phyloP scores from a whole-genome alignment of 108 stramenopile genomes.

The Nitzschia putrida region DNA sequence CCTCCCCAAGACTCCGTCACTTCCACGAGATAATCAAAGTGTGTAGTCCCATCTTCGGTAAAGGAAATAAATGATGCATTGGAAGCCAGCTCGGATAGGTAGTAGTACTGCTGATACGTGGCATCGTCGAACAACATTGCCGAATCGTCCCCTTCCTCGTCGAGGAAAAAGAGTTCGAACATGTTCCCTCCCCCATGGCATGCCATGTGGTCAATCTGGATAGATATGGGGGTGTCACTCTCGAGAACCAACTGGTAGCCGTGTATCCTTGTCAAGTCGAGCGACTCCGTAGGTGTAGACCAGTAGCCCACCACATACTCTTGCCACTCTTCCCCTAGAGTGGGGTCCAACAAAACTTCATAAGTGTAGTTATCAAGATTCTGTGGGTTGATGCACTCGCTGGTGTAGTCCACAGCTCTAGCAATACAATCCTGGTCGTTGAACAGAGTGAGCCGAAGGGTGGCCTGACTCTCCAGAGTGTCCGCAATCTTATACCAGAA shows the following conservation, averaged over 20 bases:
- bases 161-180: not conserved
- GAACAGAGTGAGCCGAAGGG: not conserved
- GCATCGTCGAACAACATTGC: not conserved
- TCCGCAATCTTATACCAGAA: not conserved
- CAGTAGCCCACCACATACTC: not conserved
- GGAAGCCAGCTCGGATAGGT: not conserved
- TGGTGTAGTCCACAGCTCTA: not conserved
- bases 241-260: not conserved
- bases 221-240: not conserved
- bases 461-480: not conserved
- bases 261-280: not conserved
- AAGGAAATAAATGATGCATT: not conserved
- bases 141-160: not conserved
- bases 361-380: not conserved
- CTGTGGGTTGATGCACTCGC: not conserved
- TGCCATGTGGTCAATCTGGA: slow-evolving; percentile 2
- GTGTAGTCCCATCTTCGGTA: not conserved
- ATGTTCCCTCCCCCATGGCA: not conserved
- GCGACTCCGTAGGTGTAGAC: not conserved
- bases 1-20: slow-evolving; percentile 42
- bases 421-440: not conserved
- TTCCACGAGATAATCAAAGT: slow-evolving; percentile 29
- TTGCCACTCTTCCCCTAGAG: not conserved
- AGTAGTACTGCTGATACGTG: not conserved
- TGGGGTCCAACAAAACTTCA: not conserved